Percentiles rank a stretch among this genome's conserved stretches.
Conservation (phyloP, 2,329 filamentous ascomycete species). For the Achaetomium macrosporum region DNA sequence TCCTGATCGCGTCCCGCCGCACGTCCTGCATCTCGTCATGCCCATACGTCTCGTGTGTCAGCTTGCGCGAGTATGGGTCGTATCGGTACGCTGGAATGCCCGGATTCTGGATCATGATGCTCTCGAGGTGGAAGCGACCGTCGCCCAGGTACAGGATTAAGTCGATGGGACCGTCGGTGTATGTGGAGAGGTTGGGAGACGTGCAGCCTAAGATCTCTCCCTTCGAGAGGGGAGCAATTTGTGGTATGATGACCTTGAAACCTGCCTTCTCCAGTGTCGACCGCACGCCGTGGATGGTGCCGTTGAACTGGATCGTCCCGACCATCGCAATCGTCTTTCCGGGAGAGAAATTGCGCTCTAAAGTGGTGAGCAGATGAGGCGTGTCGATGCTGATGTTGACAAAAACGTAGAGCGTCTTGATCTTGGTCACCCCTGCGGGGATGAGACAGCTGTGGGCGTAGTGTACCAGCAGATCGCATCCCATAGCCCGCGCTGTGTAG, state of each 20-base stretch:
- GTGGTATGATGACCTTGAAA: conserved; percentile 79
- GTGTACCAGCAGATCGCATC: conserved; percentile 90
- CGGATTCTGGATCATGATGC: conserved; percentile 98
- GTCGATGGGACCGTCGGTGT: conserved; percentile 48
- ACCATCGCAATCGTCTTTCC: conserved; percentile 89
- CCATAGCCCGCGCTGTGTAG: conserved; percentile 89
- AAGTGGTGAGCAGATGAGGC: conserved; percentile 73
- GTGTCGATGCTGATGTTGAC: conserved; percentile 97
- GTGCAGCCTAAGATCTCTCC: conserved; percentile 98
- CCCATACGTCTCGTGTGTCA: conserved; percentile 87
- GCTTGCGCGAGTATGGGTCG: conserved; percentile 87
- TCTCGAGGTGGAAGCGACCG: conserved; percentile 92
- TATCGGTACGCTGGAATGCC: conserved; percentile 87
- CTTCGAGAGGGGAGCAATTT: conserved; percentile 87
- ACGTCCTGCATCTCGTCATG: conserved; percentile 86
- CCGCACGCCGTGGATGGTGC: conserved; percentile 82
- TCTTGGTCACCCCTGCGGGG: conserved; percentile 91
- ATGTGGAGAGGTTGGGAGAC: conserved; percentile 52
- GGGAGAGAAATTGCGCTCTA: conserved; percentile 79
- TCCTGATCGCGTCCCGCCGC: conserved; percentile 67
- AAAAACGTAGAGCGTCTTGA: conserved; percentile 96
- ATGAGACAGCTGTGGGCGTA: conserved; percentile 97
- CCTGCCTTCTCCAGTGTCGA: conserved; percentile 74
- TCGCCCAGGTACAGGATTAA: conserved; percentile 85
- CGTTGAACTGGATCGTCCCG: conserved; percentile 98